A percentile compares a stretch with the other conserved stretches of the same genome.
phyloP scores from a whole-genome alignment of 371 early-diverging fungal species.

The Rhizopus microsporus region DNA sequence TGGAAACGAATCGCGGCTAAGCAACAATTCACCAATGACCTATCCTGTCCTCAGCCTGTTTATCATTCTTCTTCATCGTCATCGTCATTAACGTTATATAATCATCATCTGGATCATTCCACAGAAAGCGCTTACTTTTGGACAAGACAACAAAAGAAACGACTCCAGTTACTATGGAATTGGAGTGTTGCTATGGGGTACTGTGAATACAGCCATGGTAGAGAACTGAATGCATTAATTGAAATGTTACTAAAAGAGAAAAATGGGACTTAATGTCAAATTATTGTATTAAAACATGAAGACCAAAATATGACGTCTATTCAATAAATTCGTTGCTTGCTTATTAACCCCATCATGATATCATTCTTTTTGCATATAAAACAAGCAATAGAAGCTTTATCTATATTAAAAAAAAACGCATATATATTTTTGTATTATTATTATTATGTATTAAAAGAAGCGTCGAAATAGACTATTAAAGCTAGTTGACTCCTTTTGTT shows the following conservation, averaged over 20 bases:
- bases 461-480: constrained; percentile 42
- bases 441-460: constrained; percentile 25
- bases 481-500: constrained; percentile 25
- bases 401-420: background rate
- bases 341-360: too few relatives aligned
- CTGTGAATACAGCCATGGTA: constrained; percentile 19
- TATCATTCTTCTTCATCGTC: constrained; percentile 1
- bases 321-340: too few relatives aligned
- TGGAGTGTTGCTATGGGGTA: constrained; percentile 23
- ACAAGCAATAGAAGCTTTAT: background rate
- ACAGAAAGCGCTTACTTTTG: background rate
- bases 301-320: too few relatives aligned
- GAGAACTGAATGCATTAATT: constrained; percentile 1
- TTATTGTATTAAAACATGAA: too few relatives aligned
- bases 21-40: background rate
- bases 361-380: background rate
- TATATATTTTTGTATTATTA: too few relatives aligned
- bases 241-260: background rate
- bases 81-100: background rate
- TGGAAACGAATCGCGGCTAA: constrained; percentile 9
- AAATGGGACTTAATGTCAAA: background rate
- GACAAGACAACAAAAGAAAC: constrained; percentile 5
- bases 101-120: background rate
- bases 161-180: constrained; percentile 18
- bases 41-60: background rate